These are phyloP conservation scores for Venturia effusa DNA, from an alignment of 2,329 filamentous ascomycete species.

Conservation along the genomic window DNA sequence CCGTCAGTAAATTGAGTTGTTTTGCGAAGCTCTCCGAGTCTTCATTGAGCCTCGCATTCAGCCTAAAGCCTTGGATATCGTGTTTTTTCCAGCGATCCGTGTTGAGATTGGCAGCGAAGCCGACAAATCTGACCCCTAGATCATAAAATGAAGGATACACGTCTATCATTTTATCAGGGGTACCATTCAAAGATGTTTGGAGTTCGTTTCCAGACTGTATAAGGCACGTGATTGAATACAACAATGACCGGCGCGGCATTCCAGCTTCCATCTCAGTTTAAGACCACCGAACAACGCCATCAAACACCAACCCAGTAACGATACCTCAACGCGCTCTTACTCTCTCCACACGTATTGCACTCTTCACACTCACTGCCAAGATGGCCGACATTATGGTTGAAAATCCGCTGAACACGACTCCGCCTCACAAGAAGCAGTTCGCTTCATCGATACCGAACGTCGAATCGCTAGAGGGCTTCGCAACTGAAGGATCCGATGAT, in stretches of 20 bases:
- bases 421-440: conserved; percentile 70
- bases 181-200: background rate
- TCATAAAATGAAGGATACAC: background rate
- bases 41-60: background rate
- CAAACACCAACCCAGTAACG: background rate
- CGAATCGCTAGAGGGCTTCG: conserved; percentile 77
- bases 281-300: background rate
- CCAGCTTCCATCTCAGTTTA: background rate
- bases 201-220: background rate
- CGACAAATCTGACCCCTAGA: background rate
- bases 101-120: too few species aligned
- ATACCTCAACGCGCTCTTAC: background rate
- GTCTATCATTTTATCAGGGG: background rate
- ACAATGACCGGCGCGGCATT: background rate
- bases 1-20: too few species aligned
- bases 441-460: conserved; percentile 77
- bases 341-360: background rate
- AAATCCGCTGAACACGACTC: conserved; percentile 61
- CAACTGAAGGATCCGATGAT: conserved; percentile 75
- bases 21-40: background rate
- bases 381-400: conserved; percentile 89
- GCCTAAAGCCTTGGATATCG: background rate
- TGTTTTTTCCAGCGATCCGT: background rate
- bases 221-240: background rate
- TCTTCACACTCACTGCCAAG: conserved; percentile 13